A percentile compares a stretch with the other conserved stretches of the same genome.
These are phyloP conservation scores for Ustilago nuda DNA, from an alignment of 1,284 basidiomycete genomes.

Conservation along the genomic window DNA sequence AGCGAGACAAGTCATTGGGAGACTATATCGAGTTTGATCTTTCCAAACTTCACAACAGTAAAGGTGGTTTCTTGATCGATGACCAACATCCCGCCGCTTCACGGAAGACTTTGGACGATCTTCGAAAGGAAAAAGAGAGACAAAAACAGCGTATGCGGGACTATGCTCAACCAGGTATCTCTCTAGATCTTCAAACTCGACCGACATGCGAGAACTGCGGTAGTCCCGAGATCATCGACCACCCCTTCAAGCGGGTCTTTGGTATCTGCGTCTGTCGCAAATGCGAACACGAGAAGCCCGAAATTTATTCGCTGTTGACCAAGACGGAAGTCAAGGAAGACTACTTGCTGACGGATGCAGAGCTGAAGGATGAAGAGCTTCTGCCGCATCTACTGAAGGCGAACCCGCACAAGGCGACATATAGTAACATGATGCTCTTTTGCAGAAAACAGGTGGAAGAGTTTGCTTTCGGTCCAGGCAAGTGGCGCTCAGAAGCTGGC, in stretches of 20 bases:
- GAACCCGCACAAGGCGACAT: constrained; percentile 96
- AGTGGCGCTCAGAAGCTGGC: constrained; percentile 94
- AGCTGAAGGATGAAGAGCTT: constrained; percentile 89
- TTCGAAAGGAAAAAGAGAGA: constrained; percentile 63
- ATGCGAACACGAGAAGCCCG: constrained; percentile 80
- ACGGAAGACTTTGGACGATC: constrained; percentile 58
- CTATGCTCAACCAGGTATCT: constrained; percentile 60
- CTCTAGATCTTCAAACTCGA: constrained; percentile 55
- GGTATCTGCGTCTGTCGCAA: constrained; percentile 83
- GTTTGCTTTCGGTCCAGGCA: constrained; percentile 86
- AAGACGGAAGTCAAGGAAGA: constrained; percentile 96
- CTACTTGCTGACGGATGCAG: constrained; percentile 87
- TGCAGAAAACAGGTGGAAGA: constrained; percentile 92
- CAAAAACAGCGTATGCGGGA: constrained; percentile 60
- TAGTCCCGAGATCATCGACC: constrained; percentile 59
- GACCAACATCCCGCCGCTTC: constrained; percentile 45
- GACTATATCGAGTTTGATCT: constrained; percentile 69
- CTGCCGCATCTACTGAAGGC: constrained; percentile 94
- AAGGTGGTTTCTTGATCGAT: constrained; percentile 67
- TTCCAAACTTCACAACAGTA: constrained; percentile 65
- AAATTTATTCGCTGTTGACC: constrained; percentile 92
- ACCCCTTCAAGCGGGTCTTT: constrained; percentile 61
- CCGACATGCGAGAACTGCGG: constrained; percentile 60
- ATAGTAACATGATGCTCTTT: constrained; percentile 99
- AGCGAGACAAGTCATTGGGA: constrained; percentile 62